Evolutionary conservation across 2,329 filamentous ascomycete species (phyloP).

Genomic region (Graphium sp.): DNA sequence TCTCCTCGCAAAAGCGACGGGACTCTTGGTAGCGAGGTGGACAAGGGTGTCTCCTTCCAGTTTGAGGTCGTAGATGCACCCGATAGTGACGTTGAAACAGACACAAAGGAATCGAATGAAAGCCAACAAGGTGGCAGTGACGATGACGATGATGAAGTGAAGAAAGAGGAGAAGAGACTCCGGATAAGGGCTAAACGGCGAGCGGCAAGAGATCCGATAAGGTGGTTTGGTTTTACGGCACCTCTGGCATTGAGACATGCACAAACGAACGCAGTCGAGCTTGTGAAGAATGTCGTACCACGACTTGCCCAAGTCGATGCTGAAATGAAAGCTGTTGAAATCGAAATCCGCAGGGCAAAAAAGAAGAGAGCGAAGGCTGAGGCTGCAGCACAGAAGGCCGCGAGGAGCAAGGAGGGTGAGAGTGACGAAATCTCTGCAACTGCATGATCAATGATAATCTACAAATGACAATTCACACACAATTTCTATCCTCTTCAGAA

Average conservation of each 20-base stretch:
- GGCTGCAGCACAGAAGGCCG: conserved; percentile 13
- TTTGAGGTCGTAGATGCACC: neutral
- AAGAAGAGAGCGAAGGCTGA: conserved; percentile 35
- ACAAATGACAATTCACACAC: too few species aligned
- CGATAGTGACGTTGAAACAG: conserved; percentile 3
- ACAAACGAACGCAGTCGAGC: conserved; percentile 38
- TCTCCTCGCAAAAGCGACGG: conserved; percentile 15
- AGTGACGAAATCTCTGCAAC: too few species aligned
- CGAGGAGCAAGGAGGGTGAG: conserved; percentile 11
- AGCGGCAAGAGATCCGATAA: conserved; percentile 39
- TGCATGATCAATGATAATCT: too few species aligned
- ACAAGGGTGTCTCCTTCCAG: conserved; percentile 2
- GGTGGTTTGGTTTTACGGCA: conserved; percentile 38
- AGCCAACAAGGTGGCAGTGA: conserved; percentile 1
- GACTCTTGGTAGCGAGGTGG: conserved; percentile 2
- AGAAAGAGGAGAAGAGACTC: conserved; percentile 5
- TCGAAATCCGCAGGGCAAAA: conserved; percentile 45
- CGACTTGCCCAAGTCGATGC: conserved; percentile 36
- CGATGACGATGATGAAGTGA: conserved; percentile 8
- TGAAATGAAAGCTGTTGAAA: conserved; percentile 49
- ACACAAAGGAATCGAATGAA: conserved; percentile 3
- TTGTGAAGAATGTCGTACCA: conserved; percentile 40
- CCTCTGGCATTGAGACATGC: conserved; percentile 36
- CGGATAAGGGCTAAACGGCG: neutral
- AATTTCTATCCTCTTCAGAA: too few species aligned